phyloP scores from a whole-genome alignment of 495 filamentous ascomycete species.

The Platismatia glauca region DNA sequence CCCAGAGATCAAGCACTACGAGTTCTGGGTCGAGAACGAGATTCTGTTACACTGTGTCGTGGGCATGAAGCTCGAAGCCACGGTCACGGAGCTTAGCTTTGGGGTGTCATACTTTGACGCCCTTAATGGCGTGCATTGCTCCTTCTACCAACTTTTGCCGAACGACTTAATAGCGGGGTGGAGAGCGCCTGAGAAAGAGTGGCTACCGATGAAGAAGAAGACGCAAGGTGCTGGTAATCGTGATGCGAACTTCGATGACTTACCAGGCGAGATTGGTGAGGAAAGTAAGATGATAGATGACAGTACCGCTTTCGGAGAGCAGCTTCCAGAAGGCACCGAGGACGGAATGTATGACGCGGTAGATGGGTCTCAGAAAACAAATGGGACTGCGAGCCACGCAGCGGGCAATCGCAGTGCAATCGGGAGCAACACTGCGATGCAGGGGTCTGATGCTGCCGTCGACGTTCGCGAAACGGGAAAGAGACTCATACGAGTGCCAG shows the following conservation, averaged over 20 bases:
- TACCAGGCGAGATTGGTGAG: slow-evolving; percentile 20
- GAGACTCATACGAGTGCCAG: slow-evolving; percentile 15
- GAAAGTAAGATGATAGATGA: slow-evolving; percentile 9
- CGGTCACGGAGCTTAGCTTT: slow-evolving; percentile 52
- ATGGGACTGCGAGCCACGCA: background rate
- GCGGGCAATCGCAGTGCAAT: background rate
- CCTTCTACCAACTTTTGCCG: slow-evolving; percentile 52
- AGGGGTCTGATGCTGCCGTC: slow-evolving; percentile 3
- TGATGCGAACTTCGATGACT: background rate
- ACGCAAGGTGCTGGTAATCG: background rate
- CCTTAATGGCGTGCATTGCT: slow-evolving; percentile 44
- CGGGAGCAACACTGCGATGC: background rate
- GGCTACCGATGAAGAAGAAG: slow-evolving; percentile 18
- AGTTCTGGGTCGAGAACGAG: slow-evolving; percentile 60
- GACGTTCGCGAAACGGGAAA: slow-evolving; percentile 16
- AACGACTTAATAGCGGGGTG: slow-evolving; percentile 66
- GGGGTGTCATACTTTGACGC: slow-evolving; percentile 54
- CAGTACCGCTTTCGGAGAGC: slow-evolving; percentile 3
- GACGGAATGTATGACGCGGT: background rate
- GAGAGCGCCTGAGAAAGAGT: slow-evolving; percentile 43
- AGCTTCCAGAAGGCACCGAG: background rate
- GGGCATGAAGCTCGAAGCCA: slow-evolving; percentile 67
- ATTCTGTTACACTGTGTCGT: slow-evolving; percentile 52
- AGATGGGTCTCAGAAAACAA: background rate
- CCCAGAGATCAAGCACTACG: slow-evolving; percentile 34